Percentiles rank a stretch among this genome's conserved stretches.
phyloP scores from a whole-genome alignment of 2,329 filamentous ascomycete species.

The Pseudogymnoascus destructans region DNA sequence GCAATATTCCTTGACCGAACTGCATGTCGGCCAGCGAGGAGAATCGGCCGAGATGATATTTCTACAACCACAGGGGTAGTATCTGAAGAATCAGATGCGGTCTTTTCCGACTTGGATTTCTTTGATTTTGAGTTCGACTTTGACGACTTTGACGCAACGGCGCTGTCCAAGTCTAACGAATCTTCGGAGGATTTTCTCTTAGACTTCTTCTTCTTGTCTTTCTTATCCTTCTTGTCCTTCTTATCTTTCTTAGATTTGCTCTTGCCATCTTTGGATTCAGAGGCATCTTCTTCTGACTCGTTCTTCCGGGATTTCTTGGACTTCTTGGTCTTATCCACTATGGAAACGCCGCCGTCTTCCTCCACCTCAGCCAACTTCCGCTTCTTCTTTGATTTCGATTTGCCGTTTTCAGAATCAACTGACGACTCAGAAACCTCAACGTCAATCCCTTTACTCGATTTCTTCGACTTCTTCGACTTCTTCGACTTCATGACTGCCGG shows the following conservation, averaged over 20 bases:
- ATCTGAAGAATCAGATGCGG: slow-evolving; percentile 18
- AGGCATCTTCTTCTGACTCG: slow-evolving; percentile 14
- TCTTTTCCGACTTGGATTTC: slow-evolving; percentile 8
- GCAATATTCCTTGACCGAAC: slow-evolving; percentile 73
- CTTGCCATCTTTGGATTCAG: slow-evolving; percentile 29
- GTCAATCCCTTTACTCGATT: slow-evolving; percentile 19
- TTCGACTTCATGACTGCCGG: slow-evolving; percentile 16
- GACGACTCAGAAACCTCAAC: slow-evolving; percentile 18
- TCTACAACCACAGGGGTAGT: slow-evolving; percentile 29
- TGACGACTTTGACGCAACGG: slow-evolving; percentile 12
- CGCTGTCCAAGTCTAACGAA: slow-evolving; percentile 17
- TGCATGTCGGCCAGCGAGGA: slow-evolving; percentile 48
- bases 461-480: slow-evolving; percentile 19
- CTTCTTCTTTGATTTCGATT: slow-evolving; percentile 28
- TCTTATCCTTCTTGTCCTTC: slow-evolving; percentile 30
- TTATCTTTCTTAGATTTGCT: slow-evolving; percentile 27
- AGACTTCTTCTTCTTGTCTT: slow-evolving; percentile 31
- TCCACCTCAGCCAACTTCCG: slow-evolving; percentile 34
- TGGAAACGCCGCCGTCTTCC: slow-evolving; percentile 17
- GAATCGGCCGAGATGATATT: slow-evolving; percentile 34
- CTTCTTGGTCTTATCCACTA: slow-evolving; percentile 22
- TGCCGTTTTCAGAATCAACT: slow-evolving; percentile 10
- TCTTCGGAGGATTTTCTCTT: slow-evolving; percentile 24
- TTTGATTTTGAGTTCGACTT: slow-evolving; percentile 18
- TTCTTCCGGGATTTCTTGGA: slow-evolving; percentile 25